Conservation (phyloP, 768 basidiomycete genomes). For the Mycena chlorophos region DNA sequence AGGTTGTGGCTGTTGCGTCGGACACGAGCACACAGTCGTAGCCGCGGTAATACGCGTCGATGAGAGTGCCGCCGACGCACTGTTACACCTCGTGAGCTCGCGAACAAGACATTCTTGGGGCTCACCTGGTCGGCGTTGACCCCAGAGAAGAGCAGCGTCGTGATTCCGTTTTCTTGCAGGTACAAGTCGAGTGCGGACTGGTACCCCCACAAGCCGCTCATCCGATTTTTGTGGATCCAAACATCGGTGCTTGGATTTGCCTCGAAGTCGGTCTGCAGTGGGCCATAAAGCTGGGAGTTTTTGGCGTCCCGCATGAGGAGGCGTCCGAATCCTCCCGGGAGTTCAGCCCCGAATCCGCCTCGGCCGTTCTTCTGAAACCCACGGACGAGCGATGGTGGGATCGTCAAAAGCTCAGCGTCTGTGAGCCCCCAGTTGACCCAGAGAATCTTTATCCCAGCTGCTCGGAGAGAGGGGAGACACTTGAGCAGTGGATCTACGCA, state of each 20-base stretch:
- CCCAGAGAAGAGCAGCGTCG: conserved; percentile 60
- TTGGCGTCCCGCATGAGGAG: conserved; percentile 57
- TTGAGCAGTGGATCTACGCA: conserved; percentile 58
- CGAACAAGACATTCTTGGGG: neutral
- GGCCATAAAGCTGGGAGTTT: conserved; percentile 65
- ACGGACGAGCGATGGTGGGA: conserved; percentile 61
- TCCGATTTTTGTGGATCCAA: conserved; percentile 76
- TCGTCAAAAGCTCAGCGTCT: conserved; percentile 57
- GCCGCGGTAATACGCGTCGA: conserved; percentile 63
- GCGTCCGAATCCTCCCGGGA: conserved; percentile 55
- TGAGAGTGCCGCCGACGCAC: conserved; percentile 66
- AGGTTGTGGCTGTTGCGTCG: conserved; percentile 65
- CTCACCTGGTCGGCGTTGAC: conserved; percentile 68
- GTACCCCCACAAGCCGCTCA: conserved; percentile 67
- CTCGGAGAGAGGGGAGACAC: conserved; percentile 48
- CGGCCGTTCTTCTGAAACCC: conserved; percentile 50
- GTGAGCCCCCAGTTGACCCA: conserved; percentile 81
- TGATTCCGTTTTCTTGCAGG: conserved; percentile 62
- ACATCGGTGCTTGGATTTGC: conserved; percentile 58
- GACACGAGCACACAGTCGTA: conserved; percentile 62
- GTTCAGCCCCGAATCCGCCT: conserved; percentile 54
- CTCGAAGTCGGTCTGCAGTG: conserved; percentile 55
- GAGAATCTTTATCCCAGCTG: conserved; percentile 54
- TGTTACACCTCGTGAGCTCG: conserved; percentile 21
- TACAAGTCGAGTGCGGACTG: conserved; percentile 64